Base-by-base conservation (phyloP, 1,284 basidiomycete species). In the Sporisorium iseilematis-ciliati region DNA sequence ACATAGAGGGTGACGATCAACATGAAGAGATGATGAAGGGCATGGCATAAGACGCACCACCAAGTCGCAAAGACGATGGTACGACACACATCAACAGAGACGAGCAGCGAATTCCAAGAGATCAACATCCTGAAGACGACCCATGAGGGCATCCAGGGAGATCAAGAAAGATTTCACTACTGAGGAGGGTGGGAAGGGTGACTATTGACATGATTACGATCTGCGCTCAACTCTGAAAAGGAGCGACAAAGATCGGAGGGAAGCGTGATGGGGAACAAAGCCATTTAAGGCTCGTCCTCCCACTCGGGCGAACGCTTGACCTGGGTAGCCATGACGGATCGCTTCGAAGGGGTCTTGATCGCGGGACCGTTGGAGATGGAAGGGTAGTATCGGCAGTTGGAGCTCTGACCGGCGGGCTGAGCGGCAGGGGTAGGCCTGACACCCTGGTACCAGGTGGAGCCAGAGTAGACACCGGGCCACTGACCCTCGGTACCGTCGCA, bases 361-460 rank as follows among this genome's bases (percentile, higher is more conserved):
- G 78, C 78, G 6, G 65, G 54, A 23, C 79, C 77, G 58, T 67
- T 77, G n/a, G 59, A 60, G 69, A 77, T 75, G 16, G 77, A 75
- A 18, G 77, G 65, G 73, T 78, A 78, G 63, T 69, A 66, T 66
- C 73, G 65, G 73, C 77, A 78, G 73, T 78, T 75, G 69, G 69
- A 73, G 60, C 68, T 75, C 42, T 41, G 26, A 38, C 77, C 77
- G 20, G 77, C 63, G 21, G 65, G 58, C 66, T 78, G 77, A 29
- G 73, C 73, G 18, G 57, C 54, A 25, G 77, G 77, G 26, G 75
- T 71, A 25, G 75, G 67, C n/a, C 50, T 72, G 58, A 68, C 65
- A 58, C 78, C 79, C 65, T 82, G 81, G 60, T 76, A 77, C 68
- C 74, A 82, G 57, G 81, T 82, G 52, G 75, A 78, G 45, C 67